Evolutionary conservation across 2,329 filamentous ascomycete species (phyloP), one percentile per base, ranked within the genome.

Genomic region (Cordyceps pruinosa): DNA sequence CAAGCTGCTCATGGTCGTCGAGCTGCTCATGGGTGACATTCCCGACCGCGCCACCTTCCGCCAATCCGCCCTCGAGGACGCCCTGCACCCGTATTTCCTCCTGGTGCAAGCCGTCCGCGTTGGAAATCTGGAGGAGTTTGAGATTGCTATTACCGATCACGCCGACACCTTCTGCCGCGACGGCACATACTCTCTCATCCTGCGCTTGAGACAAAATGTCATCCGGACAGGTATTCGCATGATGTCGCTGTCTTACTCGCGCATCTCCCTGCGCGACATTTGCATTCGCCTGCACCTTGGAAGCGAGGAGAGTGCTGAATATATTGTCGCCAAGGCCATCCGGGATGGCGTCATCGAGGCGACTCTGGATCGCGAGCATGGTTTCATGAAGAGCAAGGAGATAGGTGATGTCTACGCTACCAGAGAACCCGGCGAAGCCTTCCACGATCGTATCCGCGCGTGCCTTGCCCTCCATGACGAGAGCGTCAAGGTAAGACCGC

Each of bases 211-310:
- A 65, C 94, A 99, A 75, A 99, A 99, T 70, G 94, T 99, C 69
- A 97, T 99, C 84, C 96, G 96, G 80, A 99, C 94, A 4, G 94
- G 94, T 63, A 96, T 99, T 62, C 90, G 94, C 65, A 97, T 97
- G 91, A 96, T 99, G 84, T 97, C 93, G 41, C 80, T 99, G 62
- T 96, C 92, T 21, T 99, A 99, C 78, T 96, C 93, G 59, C 89
- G 93, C 61, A 99, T 99, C 68, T 97, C 93, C 1, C 82, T 99
- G 57, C 88, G 94, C 58, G 94, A 99, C 70, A 99, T 99, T 65
- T 99, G 94, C 76, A 91, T 97, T 59, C 89, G 94, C 48, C 81
- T 99, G 51, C 91, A 95, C 53, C 80, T 99, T 10, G 90, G 94
- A 63, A 96, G 89, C 65, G 94, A 99, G 72, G 94, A 99, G 78